Percentiles rank a stretch among this genome's conserved stretches.
phyloP scores from a whole-genome alignment of 2,329 filamentous ascomycete species.

The Exophiala bonariae region DNA sequence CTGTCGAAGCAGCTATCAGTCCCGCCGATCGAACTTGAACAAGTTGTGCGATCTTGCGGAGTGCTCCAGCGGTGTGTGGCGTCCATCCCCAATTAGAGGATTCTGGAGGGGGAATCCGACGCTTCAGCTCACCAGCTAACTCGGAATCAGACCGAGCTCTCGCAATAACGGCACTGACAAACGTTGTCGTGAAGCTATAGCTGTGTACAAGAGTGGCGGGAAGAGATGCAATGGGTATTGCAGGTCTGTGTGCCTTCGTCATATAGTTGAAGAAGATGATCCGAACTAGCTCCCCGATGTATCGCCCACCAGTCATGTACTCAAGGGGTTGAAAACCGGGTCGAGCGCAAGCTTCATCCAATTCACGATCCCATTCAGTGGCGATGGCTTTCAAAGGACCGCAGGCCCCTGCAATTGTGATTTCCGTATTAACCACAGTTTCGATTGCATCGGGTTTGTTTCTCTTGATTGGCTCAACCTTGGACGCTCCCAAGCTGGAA shows the following conservation, averaged over 20 bases:
- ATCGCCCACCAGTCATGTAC: conserved; percentile 79
- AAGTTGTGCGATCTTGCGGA: conserved; percentile 67
- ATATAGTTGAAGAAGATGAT: conserved; percentile 69
- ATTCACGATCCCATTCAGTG: conserved; percentile 67
- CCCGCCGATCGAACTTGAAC: conserved; percentile 73
- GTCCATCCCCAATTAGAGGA: conserved; percentile 62
- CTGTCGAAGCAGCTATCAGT: conserved; percentile 69
- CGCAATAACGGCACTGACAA: conserved; percentile 69
- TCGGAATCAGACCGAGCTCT: conserved; percentile 49
- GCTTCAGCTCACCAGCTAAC: conserved; percentile 46
- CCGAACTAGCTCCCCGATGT: conserved; percentile 74
- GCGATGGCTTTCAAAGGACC: conserved; percentile 66
- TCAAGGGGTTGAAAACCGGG: conserved; percentile 81
- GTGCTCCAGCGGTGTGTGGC: conserved; percentile 55
- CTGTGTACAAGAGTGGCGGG: conserved; percentile 57
- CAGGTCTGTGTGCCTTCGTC: conserved; percentile 39
- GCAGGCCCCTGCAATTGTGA: conserved; percentile 77
- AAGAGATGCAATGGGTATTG: conserved; percentile 46
- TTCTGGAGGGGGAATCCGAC: conserved; percentile 55
- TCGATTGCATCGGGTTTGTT: conserved; percentile 55
- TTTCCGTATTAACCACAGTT: conserved; percentile 80
- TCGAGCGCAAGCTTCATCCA: conserved; percentile 66
- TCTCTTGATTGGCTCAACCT: conserved; percentile 54
- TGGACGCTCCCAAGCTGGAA: conserved; percentile 62
- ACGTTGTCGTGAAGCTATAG: conserved; percentile 70